phyloP scores from a whole-genome alignment of 2,329 filamentous ascomycete species.

The Aspergillus tamarii region DNA sequence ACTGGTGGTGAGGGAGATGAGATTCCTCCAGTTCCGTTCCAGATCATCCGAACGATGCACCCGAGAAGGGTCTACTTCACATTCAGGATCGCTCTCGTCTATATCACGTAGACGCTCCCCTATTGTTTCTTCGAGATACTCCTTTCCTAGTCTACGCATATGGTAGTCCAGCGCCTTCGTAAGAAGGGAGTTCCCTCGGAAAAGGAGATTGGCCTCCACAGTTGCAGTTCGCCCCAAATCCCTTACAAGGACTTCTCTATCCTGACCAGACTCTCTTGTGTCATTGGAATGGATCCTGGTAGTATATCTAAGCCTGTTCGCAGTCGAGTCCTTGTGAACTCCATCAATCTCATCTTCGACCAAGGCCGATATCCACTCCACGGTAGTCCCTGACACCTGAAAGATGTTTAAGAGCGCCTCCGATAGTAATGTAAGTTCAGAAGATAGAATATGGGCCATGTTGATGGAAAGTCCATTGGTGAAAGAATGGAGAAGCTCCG shows the following conservation, averaged over 20 bases:
- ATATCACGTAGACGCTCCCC: conserved; percentile 86
- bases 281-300: conserved; percentile 68
- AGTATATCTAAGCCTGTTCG: conserved; percentile 63
- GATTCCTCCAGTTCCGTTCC: conserved; percentile 77
- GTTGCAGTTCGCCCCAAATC: conserved; percentile 68
- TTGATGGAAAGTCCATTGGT: conserved; percentile 80
- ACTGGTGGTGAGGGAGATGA: conserved; percentile 76
- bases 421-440: conserved; percentile 76
- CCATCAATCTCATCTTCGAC: conserved; percentile 98
- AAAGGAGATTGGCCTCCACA: conserved; percentile 87
- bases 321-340: conserved; percentile 76
- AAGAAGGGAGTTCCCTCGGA: conserved; percentile 89
- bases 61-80: conserved; percentile 90
- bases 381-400: conserved; percentile 81
- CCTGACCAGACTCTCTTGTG: conserved; percentile 58
- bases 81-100: conserved; percentile 86
- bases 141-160: conserved; percentile 90
- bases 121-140: conserved; percentile 86
- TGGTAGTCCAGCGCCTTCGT: conserved; percentile 94
- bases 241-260: conserved; percentile 63
- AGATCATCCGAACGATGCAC: conserved; percentile 70
- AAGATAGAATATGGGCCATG: conserved; percentile 77
- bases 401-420: conserved; percentile 93
- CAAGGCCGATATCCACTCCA: conserved; percentile 88
- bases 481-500: conserved; percentile 83